Base-by-base conservation (phyloP, 2,329 filamentous ascomycete genomes). In the Sclerotiophoma versabilis region DNA sequence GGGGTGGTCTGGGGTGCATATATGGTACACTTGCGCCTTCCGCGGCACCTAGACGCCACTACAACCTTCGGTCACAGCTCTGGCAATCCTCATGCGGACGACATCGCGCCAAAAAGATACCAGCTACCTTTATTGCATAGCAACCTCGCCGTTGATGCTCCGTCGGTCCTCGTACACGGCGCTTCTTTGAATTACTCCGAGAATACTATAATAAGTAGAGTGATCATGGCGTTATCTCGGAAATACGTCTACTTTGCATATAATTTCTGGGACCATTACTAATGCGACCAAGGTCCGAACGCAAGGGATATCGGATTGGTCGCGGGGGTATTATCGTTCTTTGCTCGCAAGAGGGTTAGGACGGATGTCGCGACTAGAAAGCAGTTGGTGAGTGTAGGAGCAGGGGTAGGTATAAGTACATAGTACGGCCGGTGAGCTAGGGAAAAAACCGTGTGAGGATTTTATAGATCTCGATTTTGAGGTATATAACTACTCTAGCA, bases 141-240 rank as follows among this genome's bases (percentile, higher is more conserved):
- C n/a, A n/a, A n/a, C n/a, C n/a, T n/a, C n/a, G n/a, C n/a, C n/a
- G n/a, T n/a, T n/a, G n/a, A n/a, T n/a, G n/a, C n/a, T n/a, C n/a
- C n/a, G n/a, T n/a, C n/a, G n/a, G n/a, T n/a, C n/a, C 14, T 34
- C 11, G 17, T 29, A 46, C 14, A 37, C 33, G 39, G 48, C 20
- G 11, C 25, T 33, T 22, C 22, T 45, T 5, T 8, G 27, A 39
- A 33, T 44, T 32, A 20, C 32, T 15, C 33, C 39, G 39, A 33
- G n/a, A 17, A 27, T 27, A 6, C 26, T 11, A 17, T 6, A 19
- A 33, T 2, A 33, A 10, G n/a, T 4, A 19, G 11, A 33, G 19
- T n/a, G 29, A 17, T 19, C 11, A 27, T 42, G 43, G 43, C 49
- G 43, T 43, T 30, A 42, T 37, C 25, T 48, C 49, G 43, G 49